Base-by-base conservation (phyloP, 768 basidiomycete genomes). In the Pisolithus sp. region DNA sequence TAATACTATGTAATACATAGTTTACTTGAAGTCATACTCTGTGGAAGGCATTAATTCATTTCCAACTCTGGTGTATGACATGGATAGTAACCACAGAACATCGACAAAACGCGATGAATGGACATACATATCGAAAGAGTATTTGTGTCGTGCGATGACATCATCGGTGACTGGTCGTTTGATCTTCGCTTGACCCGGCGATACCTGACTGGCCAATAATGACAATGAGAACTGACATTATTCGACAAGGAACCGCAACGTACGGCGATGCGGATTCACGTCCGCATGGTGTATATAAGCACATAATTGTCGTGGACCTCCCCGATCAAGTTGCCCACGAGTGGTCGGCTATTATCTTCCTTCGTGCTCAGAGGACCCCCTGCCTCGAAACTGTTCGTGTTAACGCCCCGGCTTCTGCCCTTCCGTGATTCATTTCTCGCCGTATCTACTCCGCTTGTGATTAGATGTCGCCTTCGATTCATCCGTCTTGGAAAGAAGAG, bases 271-370 rank as follows among this genome's bases (percentile, higher is more conserved):
- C 96, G 82, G 55, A 99, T 99, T 5, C 96, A 96, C 4, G 96
- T 99, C 62, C 98, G 77, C 96, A 99, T 99, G 74, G 98, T 98
- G 74, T 98, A 99, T 95, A 98, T 98, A 62, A 99, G 73, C 53
- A 98, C 90, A 60, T 97, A 99, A 73, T 99, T 99, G 68, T 88
- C 94, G 70, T 99, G 96, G 62, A 84, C 95, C 67, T 97, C 94
- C n/a, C 93, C 91, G 57, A 99, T 96, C 58, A 98, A 72, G 67
- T 98, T 98, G 1, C 96, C 96, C 0, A 97, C 90, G 12, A 94
- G 71, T 4, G 86, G 85, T 49, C 66, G 71, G 26, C 78, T 71
- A 46, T 83, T 81, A 20, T 78, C 76, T 41, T 64, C 69, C 48
- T 56, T 60, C 28, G 53, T 57, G 18, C 62, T 30, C 56, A 53